phyloP scores from a whole-genome alignment of 1,139 yeast species.

The Yamadazyma oceani region DNA sequence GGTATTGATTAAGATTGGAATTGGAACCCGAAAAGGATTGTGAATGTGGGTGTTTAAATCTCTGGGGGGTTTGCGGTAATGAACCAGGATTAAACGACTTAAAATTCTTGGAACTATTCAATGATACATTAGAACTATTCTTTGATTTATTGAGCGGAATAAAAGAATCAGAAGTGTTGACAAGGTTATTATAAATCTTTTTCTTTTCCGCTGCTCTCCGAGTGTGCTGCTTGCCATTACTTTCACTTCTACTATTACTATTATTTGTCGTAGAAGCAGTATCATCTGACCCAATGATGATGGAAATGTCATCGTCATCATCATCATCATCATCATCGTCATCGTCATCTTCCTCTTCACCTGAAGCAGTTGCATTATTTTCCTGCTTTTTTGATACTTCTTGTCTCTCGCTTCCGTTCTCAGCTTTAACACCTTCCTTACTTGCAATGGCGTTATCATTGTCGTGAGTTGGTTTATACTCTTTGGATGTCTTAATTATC shows the following conservation, averaged over 20 bases:
- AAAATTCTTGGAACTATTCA: slow-evolving; percentile 17
- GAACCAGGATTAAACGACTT: slow-evolving; percentile 5
- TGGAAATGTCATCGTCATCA: slow-evolving; percentile 45
- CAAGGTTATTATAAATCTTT: slow-evolving; percentile 16
- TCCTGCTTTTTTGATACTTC: no score
- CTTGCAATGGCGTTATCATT: no score
- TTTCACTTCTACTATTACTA: slow-evolving; percentile 15
- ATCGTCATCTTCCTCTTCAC: slow-evolving; percentile 21
- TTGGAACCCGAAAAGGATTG: slow-evolving; percentile 8
- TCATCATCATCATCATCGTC: slow-evolving; percentile 35
- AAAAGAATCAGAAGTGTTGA: slow-evolving; percentile 23
- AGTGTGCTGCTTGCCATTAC: slow-evolving; percentile 2
- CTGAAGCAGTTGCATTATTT: slow-evolving; percentile 17
- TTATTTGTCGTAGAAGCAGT: slow-evolving; percentile 27
- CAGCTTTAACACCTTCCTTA: slow-evolving; percentile 10
- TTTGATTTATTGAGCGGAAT: slow-evolving; percentile 20
- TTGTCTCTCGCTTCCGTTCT: slow-evolving; percentile 17
- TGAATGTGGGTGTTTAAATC: slow-evolving; percentile 3
- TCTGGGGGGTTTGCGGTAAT: slow-evolving; percentile 13
- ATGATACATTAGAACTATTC: slow-evolving; percentile 27
- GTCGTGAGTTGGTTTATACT: no score
- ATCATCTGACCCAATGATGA: slow-evolving; percentile 43
- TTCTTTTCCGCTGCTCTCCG: slow-evolving; percentile 10
- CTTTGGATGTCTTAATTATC: no score
- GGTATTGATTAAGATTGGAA: slow-evolving; percentile 4